These are phyloP conservation scores for Xerophyta viscosa DNA, from an alignment of 106 monocot genomes.

Conservation along the genomic window DNA sequence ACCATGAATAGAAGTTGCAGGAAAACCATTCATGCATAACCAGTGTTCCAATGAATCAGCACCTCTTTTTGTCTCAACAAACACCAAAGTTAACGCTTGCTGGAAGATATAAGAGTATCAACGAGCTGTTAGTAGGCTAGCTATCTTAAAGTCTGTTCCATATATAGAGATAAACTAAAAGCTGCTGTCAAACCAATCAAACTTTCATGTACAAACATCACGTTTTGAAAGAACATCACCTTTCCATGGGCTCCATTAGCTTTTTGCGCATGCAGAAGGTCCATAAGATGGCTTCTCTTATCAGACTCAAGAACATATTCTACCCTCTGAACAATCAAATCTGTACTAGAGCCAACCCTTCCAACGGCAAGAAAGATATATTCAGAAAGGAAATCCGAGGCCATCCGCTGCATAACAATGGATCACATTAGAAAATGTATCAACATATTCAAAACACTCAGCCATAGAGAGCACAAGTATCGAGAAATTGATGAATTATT, in stretches of 20 bases:
- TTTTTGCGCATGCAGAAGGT: constrained; percentile 59
- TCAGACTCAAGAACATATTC: constrained; percentile 54
- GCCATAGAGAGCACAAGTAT: too few species aligned
- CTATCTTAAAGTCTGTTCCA: too few species aligned
- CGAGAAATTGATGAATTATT: too few species aligned
- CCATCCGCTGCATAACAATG: constrained; percentile 29
- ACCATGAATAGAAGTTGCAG: constrained; percentile 60
- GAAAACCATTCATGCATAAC: constrained; percentile 53
- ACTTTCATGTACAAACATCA: too few species aligned
- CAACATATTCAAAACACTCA: too few species aligned
- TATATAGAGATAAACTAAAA: too few species aligned
- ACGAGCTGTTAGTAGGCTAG: too few species aligned
- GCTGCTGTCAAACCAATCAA: neutral
- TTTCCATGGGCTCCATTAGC: constrained; percentile 43
- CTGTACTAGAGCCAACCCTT: constrained; percentile 64
- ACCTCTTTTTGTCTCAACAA: constrained; percentile 61
- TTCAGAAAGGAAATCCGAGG: constrained; percentile 45
- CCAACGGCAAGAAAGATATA: constrained; percentile 60
- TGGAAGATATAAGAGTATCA: constrained; percentile 11
- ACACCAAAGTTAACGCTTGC: constrained; percentile 52
- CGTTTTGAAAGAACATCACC: too few species aligned
- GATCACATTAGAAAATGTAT: neutral
- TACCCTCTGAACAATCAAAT: constrained; percentile 54
- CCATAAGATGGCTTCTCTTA: constrained; percentile 56
- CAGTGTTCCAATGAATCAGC: constrained; percentile 60